These are phyloP conservation scores for Seiridium unicorne DNA, from an alignment of 2,329 filamentous ascomycete species.

Conservation along the genomic window DNA sequence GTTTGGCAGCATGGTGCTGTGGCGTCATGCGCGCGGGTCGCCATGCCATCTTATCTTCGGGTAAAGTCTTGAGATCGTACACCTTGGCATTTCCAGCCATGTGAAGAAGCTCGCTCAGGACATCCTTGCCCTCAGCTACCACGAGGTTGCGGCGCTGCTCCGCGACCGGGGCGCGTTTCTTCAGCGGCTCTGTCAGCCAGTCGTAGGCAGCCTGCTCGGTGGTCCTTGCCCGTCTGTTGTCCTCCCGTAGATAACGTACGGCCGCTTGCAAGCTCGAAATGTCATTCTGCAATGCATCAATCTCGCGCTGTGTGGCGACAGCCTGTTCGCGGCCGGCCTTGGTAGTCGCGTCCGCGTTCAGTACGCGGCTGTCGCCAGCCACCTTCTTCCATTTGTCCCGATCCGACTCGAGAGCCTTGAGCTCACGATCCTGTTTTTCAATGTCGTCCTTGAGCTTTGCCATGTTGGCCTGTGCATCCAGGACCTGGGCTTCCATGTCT, in stretches of 20 bases:
- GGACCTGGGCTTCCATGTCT: slow-evolving; percentile 61
- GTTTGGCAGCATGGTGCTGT: slow-evolving; percentile 63
- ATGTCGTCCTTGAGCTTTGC: slow-evolving; percentile 60
- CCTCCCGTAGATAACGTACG: slow-evolving; percentile 66
- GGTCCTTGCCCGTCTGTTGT: slow-evolving; percentile 61
- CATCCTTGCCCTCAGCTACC: slow-evolving; percentile 60
- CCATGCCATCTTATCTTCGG: slow-evolving; percentile 64
- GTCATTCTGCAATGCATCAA: slow-evolving; percentile 69
- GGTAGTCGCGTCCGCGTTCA: slow-evolving; percentile 47
- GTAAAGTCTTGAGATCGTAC: slow-evolving; percentile 57
- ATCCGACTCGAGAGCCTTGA: slow-evolving; percentile 62
- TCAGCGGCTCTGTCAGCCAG: slow-evolving; percentile 65
- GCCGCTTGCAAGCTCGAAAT: slow-evolving; percentile 64
- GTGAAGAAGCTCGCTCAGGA: slow-evolving; percentile 62
- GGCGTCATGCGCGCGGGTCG: slow-evolving; percentile 62
- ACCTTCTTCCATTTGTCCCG: slow-evolving; percentile 71
- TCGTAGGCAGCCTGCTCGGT: slow-evolving; percentile 54
- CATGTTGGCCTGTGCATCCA: slow-evolving; percentile 48
- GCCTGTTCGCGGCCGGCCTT: slow-evolving; percentile 65
- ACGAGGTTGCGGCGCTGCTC: slow-evolving; percentile 43
- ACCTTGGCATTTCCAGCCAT: slow-evolving; percentile 56
- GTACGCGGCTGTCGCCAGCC: slow-evolving; percentile 59
- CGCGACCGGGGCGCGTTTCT: slow-evolving; percentile 32
- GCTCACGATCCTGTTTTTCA: slow-evolving; percentile 65
- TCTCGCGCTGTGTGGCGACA: slow-evolving; percentile 69